These are phyloP conservation scores for Syncephalastrum racemosum DNA, from an alignment of 371 early-diverging fungal species.

Conservation along the genomic window DNA sequence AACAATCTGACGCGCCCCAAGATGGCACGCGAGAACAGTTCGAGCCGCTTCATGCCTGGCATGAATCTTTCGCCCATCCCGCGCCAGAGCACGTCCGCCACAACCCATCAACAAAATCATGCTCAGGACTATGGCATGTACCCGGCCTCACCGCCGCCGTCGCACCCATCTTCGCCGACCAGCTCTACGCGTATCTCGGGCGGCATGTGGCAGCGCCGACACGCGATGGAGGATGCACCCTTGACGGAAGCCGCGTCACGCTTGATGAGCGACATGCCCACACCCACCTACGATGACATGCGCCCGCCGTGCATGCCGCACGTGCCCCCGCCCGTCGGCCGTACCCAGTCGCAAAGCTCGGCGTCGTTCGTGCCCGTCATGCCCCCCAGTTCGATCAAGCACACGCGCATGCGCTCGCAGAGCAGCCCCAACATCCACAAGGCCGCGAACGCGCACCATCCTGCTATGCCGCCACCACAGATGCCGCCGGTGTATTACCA, in stretches of 20 bases:
- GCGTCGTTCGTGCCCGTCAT: constrained; percentile 9
- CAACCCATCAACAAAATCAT: constrained; percentile 11
- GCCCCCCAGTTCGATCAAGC: constrained; percentile 20
- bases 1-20: constrained; percentile 12
- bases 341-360: constrained; percentile 48
- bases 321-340: constrained; percentile 29
- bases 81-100: constrained; percentile 31
- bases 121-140: constrained; percentile 38
- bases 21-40: constrained; percentile 1
- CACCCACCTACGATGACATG: constrained; percentile 15
- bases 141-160: constrained; percentile 62
- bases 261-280: constrained; percentile 36
- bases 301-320: constrained; percentile 5
- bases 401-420: constrained; percentile 60
- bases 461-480: constrained; percentile 7
- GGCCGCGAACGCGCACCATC: constrained; percentile 16
- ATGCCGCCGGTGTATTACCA: constrained; percentile 3
- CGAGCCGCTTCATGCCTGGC: constrained; percentile 22
- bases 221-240: constrained; percentile 31
- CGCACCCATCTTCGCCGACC: constrained; percentile 64
- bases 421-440: constrained; percentile 68
- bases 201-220: constrained; percentile 34
- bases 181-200: constrained; percentile 42
- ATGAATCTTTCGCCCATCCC: constrained; percentile 42
- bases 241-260: constrained; percentile 38